Conservation (phyloP, 352 stramenopile species). For the Hyaloperonospora arabidopsidis region DNA sequence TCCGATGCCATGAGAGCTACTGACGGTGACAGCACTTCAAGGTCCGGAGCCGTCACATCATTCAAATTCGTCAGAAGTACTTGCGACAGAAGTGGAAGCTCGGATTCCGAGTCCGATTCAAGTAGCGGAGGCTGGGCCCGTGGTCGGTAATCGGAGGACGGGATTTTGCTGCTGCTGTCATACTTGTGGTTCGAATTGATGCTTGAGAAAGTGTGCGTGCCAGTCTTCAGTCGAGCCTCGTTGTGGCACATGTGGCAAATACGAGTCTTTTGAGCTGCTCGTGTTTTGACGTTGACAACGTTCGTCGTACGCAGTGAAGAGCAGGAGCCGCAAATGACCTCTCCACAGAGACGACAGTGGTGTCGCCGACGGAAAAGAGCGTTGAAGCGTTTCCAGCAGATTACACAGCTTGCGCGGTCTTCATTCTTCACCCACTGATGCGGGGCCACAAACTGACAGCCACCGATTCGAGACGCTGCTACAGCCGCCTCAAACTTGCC, state of each 20-base stretch:
- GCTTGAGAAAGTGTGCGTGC: conserved; percentile 25
- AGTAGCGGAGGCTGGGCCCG: conserved; percentile 18
- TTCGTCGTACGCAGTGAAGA: conserved; percentile 39
- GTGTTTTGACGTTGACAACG: conserved; percentile 24
- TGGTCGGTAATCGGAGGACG: conserved; percentile 15
- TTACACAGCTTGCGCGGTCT: conserved; percentile 42
- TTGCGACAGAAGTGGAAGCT: conserved; percentile 9
- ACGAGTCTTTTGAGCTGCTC: conserved; percentile 43
- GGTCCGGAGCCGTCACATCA: conserved; percentile 9
- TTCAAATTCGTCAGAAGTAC: conserved; percentile 16
- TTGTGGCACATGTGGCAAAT: conserved; percentile 68
- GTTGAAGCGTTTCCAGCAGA: conserved; percentile 64
- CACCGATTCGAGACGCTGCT: conserved; percentile 37
- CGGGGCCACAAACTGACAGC: conserved; percentile 33
- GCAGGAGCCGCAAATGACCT: conserved; percentile 54
- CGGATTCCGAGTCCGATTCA: conserved; percentile 8
- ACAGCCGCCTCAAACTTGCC: conserved; percentile 42
- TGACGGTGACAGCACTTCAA: conserved; percentile 10
- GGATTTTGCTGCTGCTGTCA: conserved; percentile 11
- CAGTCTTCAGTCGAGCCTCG: conserved; percentile 30
- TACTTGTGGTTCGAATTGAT: conserved; percentile 13
- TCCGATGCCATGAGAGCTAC: conserved; percentile 9
- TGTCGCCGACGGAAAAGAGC: conserved; percentile 46
- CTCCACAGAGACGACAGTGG: conserved; percentile 58
- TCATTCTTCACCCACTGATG: conserved; percentile 64